A percentile compares a stretch with the other conserved stretches of the same genome.
Evolutionary conservation across 495 filamentous ascomycete genomes (phyloP).

Genomic region (Neurospora sp.): DNA sequence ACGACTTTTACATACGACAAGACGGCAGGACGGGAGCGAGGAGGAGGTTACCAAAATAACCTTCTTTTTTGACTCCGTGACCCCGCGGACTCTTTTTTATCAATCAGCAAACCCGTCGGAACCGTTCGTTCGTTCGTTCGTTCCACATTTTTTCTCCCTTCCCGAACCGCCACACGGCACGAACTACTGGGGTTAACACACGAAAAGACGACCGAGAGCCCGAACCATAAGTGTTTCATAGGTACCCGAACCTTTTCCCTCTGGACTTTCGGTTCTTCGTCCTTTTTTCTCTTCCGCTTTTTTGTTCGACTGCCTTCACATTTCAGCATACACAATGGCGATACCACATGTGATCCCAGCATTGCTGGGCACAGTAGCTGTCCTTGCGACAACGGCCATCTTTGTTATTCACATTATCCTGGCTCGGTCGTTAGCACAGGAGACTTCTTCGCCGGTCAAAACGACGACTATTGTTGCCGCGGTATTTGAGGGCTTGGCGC

Average conservation of each 20-base stretch:
- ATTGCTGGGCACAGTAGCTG: conserved; percentile 27
- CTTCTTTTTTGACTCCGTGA: neutral
- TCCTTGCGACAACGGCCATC: conserved; percentile 30
- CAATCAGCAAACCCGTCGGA: neutral
- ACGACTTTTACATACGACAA: neutral
- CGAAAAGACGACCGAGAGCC: neutral
- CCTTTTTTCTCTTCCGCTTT: neutral
- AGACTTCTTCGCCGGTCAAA: conserved; percentile 21
- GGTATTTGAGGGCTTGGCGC: conserved; percentile 23
- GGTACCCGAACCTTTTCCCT: neutral
- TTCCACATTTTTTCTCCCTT: neutral
- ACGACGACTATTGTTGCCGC: conserved; percentile 26
- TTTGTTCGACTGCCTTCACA: neutral
- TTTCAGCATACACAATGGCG: conserved; percentile 17
- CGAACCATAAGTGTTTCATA: neutral
- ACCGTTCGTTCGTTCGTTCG: neutral
- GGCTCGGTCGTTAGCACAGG: conserved; percentile 23
- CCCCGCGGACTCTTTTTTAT: neutral
- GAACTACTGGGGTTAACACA: neutral
- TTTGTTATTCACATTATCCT: conserved; percentile 31
- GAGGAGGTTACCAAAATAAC: neutral
- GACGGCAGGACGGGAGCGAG: neutral
- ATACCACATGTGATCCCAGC: conserved; percentile 23
- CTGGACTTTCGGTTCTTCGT: neutral
- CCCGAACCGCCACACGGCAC: neutral